phyloP scores from a whole-genome alignment of 1,284 basidiomycete genomes.

The Irpex rosettiformis region DNA sequence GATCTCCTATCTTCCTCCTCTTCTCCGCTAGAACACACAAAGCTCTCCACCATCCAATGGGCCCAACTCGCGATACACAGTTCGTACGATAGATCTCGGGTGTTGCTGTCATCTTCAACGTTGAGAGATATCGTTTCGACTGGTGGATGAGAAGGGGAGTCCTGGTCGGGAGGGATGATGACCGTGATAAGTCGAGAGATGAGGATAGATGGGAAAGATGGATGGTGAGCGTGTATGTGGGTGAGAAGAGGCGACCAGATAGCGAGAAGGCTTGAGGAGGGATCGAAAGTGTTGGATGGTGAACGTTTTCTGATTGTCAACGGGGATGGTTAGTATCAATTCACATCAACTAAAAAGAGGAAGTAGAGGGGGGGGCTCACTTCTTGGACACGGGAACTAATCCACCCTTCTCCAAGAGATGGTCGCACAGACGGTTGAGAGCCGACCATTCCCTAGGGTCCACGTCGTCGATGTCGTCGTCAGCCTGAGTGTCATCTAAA shows the following conservation, averaged over 20 bases:
- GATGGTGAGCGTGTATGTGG: slow-evolving; percentile 56
- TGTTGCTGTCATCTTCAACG: slow-evolving; percentile 14
- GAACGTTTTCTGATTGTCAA: slow-evolving; percentile 52
- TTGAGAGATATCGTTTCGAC: slow-evolving; percentile 17
- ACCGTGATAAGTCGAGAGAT: slow-evolving; percentile 44
- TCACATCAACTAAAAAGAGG: background rate
- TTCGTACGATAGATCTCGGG: slow-evolving; percentile 42
- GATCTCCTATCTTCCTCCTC: slow-evolving; percentile 27
- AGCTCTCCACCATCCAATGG: slow-evolving; percentile 50
- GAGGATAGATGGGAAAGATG: slow-evolving; percentile 50
- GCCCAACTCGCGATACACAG: slow-evolving; percentile 66
- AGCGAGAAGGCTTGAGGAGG: slow-evolving; percentile 49
- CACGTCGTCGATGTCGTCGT: slow-evolving; percentile 29
- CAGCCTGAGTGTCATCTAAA: slow-evolving; percentile 36
- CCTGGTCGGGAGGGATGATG: background rate
- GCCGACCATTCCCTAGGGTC: slow-evolving; percentile 59
- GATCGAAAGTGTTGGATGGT: slow-evolving; percentile 42
- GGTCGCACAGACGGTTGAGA: slow-evolving; percentile 65
- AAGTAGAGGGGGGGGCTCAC: slow-evolving; percentile 46
- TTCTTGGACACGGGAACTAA: slow-evolving; percentile 80
- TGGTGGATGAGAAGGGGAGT: slow-evolving; percentile 7
- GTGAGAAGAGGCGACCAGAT: slow-evolving; percentile 74
- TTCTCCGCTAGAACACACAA: slow-evolving; percentile 23
- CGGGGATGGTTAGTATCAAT: too few relatives aligned
- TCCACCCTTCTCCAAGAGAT: slow-evolving; percentile 56